These are phyloP conservation scores for Microsporum canis DNA, from an alignment of 2,329 filamentous ascomycete species.

Conservation along the genomic window DNA sequence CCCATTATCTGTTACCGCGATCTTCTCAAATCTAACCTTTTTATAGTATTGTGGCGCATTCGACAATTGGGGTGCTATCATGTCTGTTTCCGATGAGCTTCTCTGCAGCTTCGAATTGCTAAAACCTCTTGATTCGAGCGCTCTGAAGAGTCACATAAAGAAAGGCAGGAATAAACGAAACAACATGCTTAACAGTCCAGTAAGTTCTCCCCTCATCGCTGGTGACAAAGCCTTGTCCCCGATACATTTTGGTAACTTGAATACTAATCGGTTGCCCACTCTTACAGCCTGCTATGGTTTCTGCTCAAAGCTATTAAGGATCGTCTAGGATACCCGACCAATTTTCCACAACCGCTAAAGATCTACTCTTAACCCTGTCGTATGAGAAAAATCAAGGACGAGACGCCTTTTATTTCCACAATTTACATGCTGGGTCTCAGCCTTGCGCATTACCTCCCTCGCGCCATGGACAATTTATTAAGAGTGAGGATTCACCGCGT, in stretches of 20 bases:
- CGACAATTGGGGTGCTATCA: slow-evolving; percentile 97
- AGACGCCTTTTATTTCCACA: slow-evolving; percentile 3
- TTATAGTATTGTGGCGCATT: slow-evolving; percentile 91
- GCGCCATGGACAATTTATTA: background rate
- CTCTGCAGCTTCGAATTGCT: slow-evolving; percentile 95
- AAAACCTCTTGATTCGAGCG: slow-evolving; percentile 90
- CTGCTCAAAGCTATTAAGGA: slow-evolving; percentile 35
- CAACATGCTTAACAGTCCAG: slow-evolving; percentile 90
- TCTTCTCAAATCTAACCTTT: slow-evolving; percentile 1
- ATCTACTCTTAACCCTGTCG: background rate
- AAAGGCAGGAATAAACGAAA: slow-evolving; percentile 91
- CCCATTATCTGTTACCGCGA: background rate
- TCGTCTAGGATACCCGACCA: background rate
- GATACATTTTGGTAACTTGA: background rate
- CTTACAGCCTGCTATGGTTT: slow-evolving; percentile 33
- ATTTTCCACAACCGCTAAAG: background rate
- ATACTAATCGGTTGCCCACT: background rate
- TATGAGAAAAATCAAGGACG: background rate
- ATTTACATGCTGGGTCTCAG: background rate
- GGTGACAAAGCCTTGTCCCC: background rate
- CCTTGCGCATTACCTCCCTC: background rate
- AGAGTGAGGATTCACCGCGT: background rate
- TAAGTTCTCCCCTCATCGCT: slow-evolving; percentile 42
- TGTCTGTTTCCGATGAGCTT: slow-evolving; percentile 89
- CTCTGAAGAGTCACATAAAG: slow-evolving; percentile 97